phyloP scores from a whole-genome alignment of 1,139 yeast genomes.

The Hansenula sp. region DNA sequence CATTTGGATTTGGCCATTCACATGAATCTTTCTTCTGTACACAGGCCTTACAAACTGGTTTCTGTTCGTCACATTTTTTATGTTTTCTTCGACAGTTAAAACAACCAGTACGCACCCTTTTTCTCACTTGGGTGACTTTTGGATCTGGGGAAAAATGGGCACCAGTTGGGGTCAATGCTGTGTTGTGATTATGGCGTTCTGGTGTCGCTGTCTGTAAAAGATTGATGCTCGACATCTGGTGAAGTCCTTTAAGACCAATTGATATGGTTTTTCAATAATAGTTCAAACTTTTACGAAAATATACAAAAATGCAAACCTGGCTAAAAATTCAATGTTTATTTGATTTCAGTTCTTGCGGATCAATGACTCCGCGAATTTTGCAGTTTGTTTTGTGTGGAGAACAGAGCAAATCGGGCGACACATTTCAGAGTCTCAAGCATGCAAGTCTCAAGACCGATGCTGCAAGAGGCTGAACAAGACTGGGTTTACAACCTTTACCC shows the following conservation, averaged over 20 bases:
- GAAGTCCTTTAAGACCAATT: background rate
- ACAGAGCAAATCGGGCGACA: background rate
- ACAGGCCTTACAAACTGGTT: slow-evolving; percentile 34
- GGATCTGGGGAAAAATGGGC: background rate
- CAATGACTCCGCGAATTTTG: background rate
- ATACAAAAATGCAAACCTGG: background rate
- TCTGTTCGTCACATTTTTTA: slow-evolving; percentile 22
- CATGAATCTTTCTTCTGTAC: slow-evolving; percentile 37
- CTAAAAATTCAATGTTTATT: background rate
- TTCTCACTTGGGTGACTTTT: slow-evolving; percentile 2
- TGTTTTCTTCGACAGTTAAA: slow-evolving; percentile 21
- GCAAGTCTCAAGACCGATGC: no score
- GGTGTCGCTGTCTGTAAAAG: background rate
- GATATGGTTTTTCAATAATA: background rate
- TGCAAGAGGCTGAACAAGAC: no score
- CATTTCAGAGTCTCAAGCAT: no score
- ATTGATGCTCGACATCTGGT: no score
- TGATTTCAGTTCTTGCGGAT: background rate
- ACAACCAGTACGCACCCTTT: slow-evolving; percentile 21
- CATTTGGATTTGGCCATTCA: slow-evolving; percentile 36
- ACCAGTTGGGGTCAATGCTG: background rate
- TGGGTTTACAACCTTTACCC: no score
- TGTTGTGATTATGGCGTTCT: background rate
- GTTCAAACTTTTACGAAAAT: background rate
- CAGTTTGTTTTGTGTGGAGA: background rate